Evolutionary conservation across 1,139 yeast genomes (phyloP).

Genomic region (Hemisphaericaspora subhashii): DNA sequence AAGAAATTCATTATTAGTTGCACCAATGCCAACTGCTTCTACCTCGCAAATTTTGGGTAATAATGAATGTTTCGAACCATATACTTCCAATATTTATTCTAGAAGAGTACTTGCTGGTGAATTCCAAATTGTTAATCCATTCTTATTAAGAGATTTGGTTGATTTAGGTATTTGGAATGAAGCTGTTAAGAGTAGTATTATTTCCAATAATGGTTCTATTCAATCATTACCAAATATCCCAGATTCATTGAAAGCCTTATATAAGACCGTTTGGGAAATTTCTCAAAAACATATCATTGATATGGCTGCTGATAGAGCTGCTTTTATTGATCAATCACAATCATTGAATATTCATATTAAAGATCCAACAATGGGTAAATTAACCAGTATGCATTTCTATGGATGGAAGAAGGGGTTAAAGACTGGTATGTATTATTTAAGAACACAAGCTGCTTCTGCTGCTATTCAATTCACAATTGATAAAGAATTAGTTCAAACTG

Average conservation of each 20-base stretch:
- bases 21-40: slow-evolving; percentile 68
- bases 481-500: slow-evolving; percentile 36
- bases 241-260: slow-evolving; percentile 48
- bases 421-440: slow-evolving; percentile 63
- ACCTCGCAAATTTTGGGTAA: slow-evolving; percentile 62
- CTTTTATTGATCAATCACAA: slow-evolving; percentile 61
- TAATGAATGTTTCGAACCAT: slow-evolving; percentile 65
- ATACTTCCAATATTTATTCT: slow-evolving; percentile 57
- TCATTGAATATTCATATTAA: slow-evolving; percentile 57
- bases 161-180: slow-evolving; percentile 58
- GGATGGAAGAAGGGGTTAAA: slow-evolving; percentile 65
- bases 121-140: slow-evolving; percentile 60
- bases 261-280: slow-evolving; percentile 64
- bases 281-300: slow-evolving; percentile 56
- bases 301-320: slow-evolving; percentile 63
- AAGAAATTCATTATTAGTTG: slow-evolving; percentile 59
- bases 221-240: slow-evolving; percentile 54
- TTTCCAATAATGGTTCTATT: slow-evolving; percentile 55
- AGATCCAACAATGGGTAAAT: slow-evolving; percentile 57
- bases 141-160: slow-evolving; percentile 53
- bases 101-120: slow-evolving; percentile 64
- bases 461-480: slow-evolving; percentile 64
- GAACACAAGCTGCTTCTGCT: slow-evolving; percentile 64
- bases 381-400: slow-evolving; percentile 61
- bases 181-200: slow-evolving; percentile 51